Conservation (phyloP, 768 basidiomycete genomes). For the Collybiopsis luxurians region DNA sequence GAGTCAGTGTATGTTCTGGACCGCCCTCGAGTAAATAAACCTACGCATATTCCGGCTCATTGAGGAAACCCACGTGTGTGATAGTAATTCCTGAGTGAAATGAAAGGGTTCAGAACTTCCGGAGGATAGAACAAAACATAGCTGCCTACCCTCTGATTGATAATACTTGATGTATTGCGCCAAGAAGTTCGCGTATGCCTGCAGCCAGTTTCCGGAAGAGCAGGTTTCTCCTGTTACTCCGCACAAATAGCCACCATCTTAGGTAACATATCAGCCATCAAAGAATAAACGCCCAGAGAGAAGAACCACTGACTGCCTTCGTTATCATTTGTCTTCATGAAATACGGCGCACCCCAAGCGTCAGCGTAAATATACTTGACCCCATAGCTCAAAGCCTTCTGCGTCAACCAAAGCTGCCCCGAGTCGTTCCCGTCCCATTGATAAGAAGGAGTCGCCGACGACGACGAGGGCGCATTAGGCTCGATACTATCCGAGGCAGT, state of each 20-base stretch:
- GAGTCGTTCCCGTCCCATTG: conserved; percentile 9
- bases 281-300: neutral
- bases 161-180: conserved; percentile 10
- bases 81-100: conserved; percentile 7
- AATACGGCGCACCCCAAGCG: conserved; percentile 12
- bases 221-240: conserved; percentile 10
- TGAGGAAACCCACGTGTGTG: conserved; percentile 13
- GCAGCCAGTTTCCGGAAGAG: conserved; percentile 11
- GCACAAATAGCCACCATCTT: conserved; percentile 9
- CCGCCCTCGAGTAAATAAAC: neutral
- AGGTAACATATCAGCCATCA: neutral
- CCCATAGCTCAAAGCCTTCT: conserved; percentile 10
- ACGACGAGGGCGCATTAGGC: conserved; percentile 9
- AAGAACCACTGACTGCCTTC: conserved; percentile 2
- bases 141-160: neutral
- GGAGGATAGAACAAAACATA: too few relatives aligned
- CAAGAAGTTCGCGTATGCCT: conserved; percentile 13
- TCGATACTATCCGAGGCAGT: conserved; percentile 8
- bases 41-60: conserved; percentile 11
- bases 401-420: conserved; percentile 10
- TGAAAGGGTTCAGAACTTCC: too few relatives aligned
- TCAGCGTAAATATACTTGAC: conserved; percentile 11
- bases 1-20: neutral
- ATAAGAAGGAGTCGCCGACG: conserved; percentile 8
- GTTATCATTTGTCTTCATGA: conserved; percentile 13